Evolutionary conservation across 192 early-diverging fungal genomes (phyloP), one percentile per base, ranked within the genome.

Genomic region (Pilaira anomala): DNA sequence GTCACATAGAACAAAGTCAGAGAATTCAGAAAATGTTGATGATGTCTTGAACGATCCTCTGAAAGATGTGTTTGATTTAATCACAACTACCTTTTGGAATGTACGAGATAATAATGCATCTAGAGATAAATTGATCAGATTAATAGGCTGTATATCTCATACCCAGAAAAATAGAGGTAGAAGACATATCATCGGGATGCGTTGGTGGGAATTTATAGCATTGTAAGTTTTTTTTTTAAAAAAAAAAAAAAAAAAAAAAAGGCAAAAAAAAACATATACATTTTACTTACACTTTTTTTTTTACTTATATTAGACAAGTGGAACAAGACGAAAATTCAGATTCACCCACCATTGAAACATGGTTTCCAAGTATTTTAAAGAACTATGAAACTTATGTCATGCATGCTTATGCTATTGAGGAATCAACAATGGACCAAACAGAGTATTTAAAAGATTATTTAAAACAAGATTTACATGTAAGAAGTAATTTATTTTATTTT

Each of bases 141-240:
- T 73, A 2, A 26, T 66, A 16, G 48, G 48, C 2, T 63, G 65
- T 21, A 44, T 63, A 7, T 19, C 61, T 7, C 71, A 67, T 41
- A 45, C 39, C 1, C 36, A 30, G 8, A 62, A 59, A 13, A 42
- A 22, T 5, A 39, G 26, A 60, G 57, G 61, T 21, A 56, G 56
- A 21, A 48, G 42, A 7, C 65, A 66, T 56, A 18, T 63, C 0
- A 52, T 73, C 13, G 71, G 71, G 0, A 73, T 67, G 65, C 60
- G 71, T 3, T 73, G 71, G 63, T 73, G 71, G 71, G 24, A 19
- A 26, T 67, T 67, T 56, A 63, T 73, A 29, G 45, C 65, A 36
- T 54, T 28, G 70, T 72, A 72, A 45, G 40, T 45, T 41, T 13
- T 14, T 9, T 11, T 25, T 24, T 41, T 14, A 33, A 7, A 36